These are phyloP conservation scores for Ceraceosorus guamensis DNA, from an alignment of 1,284 basidiomycete genomes.

Conservation along the genomic window DNA sequence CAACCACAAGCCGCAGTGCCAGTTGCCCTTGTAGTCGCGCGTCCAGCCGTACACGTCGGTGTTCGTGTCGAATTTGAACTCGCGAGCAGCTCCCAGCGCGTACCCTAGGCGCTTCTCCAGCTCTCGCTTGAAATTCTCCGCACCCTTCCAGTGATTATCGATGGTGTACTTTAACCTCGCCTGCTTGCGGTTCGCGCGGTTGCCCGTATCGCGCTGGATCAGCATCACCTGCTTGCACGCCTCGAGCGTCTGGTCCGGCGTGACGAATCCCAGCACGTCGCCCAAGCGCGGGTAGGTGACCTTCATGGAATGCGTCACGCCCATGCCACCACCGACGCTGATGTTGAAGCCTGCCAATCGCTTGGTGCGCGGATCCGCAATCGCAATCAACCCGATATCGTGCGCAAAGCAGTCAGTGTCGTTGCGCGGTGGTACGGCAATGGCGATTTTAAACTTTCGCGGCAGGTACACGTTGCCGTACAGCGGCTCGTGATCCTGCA, in stretches of 20 bases:
- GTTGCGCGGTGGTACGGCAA: conserved; percentile 93
- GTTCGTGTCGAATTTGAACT: conserved; percentile 80
- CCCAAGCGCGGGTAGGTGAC: conserved; percentile 92
- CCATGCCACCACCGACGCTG: conserved; percentile 79
- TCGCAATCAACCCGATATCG: conserved; percentile 90
- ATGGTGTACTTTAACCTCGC: conserved; percentile 81
- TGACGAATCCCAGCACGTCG: conserved; percentile 86
- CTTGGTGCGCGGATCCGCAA: conserved; percentile 58
- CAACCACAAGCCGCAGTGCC: conserved; percentile 90
- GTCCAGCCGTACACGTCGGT: conserved; percentile 91
- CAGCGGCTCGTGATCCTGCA: conserved; percentile 89
- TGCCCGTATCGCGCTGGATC: conserved; percentile 89
- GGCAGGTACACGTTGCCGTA: conserved; percentile 97
- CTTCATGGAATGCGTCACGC: conserved; percentile 97
- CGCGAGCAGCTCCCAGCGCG: conserved; percentile 63
- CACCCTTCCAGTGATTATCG: conserved; percentile 70
- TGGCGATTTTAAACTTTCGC: conserved; percentile 93
- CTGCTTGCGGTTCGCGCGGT: conserved; percentile 61
- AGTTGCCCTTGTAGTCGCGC: conserved; percentile 75
- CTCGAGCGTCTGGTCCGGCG: conserved; percentile 72
- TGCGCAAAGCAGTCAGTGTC: conserved; percentile 95
- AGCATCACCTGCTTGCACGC: conserved; percentile 91
- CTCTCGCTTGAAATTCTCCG: conserved; percentile 63
- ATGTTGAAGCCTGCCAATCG: conserved; percentile 51
- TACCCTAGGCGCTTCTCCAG: conserved; percentile 86